A percentile compares a stretch with the other conserved stretches of the same genome.
Conservation (phyloP, 495 filamentous ascomycete genomes). For the Penicillium parvum region DNA sequence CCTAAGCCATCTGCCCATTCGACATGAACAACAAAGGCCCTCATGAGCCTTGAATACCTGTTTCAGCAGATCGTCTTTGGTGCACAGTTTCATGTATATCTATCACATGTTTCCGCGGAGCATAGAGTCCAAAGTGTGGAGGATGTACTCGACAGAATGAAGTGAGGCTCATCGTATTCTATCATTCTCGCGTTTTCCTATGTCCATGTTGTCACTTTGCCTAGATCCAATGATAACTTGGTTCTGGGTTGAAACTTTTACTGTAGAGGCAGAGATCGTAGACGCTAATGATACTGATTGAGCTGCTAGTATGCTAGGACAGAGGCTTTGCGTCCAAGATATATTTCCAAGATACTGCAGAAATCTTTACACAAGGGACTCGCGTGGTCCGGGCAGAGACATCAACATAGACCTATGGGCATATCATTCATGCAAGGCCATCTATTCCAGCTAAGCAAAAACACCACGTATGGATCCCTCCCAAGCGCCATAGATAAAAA, state of each 20-base stretch:
- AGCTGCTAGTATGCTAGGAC: too few relatives aligned
- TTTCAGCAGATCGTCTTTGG: slow-evolving; percentile 10
- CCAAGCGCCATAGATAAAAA: too few relatives aligned
- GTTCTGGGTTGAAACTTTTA: slow-evolving; percentile 2
- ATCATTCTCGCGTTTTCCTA: slow-evolving; percentile 15
- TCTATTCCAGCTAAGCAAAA: background rate
- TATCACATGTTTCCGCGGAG: slow-evolving; percentile 17
- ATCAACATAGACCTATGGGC: too few relatives aligned
- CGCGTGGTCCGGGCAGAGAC: too few relatives aligned
- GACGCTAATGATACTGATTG: too few relatives aligned
- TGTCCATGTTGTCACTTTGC: slow-evolving; percentile 4
- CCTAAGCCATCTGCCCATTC: slow-evolving; percentile 32
- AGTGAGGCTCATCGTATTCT: slow-evolving; percentile 15
- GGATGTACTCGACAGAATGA: slow-evolving; percentile 16
- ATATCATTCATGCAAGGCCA: background rate
- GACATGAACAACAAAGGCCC: slow-evolving; percentile 2
- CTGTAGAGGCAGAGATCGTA: too few relatives aligned
- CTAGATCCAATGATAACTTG: slow-evolving; percentile 7
- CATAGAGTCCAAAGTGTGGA: slow-evolving; percentile 12
- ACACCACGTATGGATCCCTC: too few relatives aligned
- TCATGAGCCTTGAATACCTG: slow-evolving; percentile 4
- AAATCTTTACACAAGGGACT: too few relatives aligned
- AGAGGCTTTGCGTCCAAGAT: too few relatives aligned
- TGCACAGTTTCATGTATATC: slow-evolving; percentile 24
- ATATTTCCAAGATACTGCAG: too few relatives aligned